Evolutionary conservation across 2,329 filamentous ascomycete species (phyloP).

Genomic region (Lecanicillium sp.): DNA sequence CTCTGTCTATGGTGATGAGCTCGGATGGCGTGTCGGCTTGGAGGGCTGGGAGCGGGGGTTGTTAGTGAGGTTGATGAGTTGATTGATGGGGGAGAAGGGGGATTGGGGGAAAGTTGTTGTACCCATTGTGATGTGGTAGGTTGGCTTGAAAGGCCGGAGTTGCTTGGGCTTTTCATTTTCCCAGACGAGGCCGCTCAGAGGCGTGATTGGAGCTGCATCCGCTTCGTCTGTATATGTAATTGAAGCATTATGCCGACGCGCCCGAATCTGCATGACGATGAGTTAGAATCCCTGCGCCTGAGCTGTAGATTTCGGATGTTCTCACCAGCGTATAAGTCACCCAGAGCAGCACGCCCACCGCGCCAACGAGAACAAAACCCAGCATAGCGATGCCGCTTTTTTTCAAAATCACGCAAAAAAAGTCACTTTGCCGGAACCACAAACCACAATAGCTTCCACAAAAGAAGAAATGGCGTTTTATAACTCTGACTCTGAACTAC

Average conservation of each 20-base stretch:
- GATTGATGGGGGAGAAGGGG: constrained; percentile 1
- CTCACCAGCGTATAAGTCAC: constrained; percentile 3
- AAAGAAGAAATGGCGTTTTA: neutral
- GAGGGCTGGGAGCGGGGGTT: constrained; percentile 33
- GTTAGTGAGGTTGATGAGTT: neutral
- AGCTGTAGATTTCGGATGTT: no score
- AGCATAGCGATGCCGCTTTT: neutral
- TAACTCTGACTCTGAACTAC: neutral
- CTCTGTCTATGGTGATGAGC: constrained; percentile 46
- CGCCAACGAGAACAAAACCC: neutral
- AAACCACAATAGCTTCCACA: no score
- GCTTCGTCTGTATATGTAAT: no score
- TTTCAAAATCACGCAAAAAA: no score
- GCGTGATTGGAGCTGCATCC: neutral
- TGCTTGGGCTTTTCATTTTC: constrained; percentile 4
- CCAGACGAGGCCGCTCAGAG: constrained; percentile 3
- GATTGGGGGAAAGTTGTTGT: neutral
- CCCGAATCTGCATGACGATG: no score
- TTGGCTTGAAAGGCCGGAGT: constrained; percentile 44
- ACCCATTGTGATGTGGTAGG: constrained; percentile 52
- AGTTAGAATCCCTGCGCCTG: no score
- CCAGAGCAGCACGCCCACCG: neutral
- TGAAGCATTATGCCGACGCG: no score
- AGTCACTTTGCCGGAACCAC: no score
- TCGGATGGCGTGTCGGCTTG: constrained; percentile 39